Conservation (phyloP, 2,329 filamentous ascomycete species). For the Stromatinia cepivora region DNA sequence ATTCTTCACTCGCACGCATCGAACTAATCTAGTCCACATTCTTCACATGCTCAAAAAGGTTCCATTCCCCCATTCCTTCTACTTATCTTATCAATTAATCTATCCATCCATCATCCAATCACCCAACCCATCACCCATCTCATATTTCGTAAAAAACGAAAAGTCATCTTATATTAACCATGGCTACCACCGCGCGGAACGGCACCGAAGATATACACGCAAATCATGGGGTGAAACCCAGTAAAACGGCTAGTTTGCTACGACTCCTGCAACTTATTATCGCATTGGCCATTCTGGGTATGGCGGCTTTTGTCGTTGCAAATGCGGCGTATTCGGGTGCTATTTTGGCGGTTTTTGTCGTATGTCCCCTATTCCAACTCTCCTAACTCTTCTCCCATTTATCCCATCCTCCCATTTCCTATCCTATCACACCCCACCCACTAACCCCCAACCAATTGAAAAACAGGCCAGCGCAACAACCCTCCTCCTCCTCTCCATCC, state of each 20-base stretch:
- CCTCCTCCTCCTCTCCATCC: slow-evolving; percentile 16
- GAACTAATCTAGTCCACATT: neutral
- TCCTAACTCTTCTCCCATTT: no score
- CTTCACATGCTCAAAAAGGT: slow-evolving; percentile 2
- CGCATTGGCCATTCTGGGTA: slow-evolving; percentile 12
- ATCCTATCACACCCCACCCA: no score
- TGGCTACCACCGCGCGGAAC: no score
- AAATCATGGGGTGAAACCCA: neutral
- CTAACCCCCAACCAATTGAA: neutral
- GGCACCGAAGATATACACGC: slow-evolving; percentile 5
- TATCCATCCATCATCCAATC: neutral
- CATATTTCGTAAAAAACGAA: neutral
- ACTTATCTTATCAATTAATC: neutral
- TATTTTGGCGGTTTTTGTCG: slow-evolving; percentile 13
- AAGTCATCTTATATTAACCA: neutral
- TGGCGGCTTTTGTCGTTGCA: slow-evolving; percentile 18
- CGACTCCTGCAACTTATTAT: slow-evolving; percentile 7
- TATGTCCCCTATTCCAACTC: neutral
- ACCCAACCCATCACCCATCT: neutral
- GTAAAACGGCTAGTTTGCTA: neutral
- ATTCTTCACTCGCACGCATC: slow-evolving; percentile 15
- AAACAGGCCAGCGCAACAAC: slow-evolving; percentile 18
- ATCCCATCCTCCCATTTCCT: neutral
- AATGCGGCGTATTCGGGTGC: slow-evolving; percentile 18
- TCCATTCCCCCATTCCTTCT: neutral